Evolutionary conservation across 768 basidiomycete genomes (phyloP), one percentile per base, ranked within the genome.

Genomic region (Russula vinacea): DNA sequence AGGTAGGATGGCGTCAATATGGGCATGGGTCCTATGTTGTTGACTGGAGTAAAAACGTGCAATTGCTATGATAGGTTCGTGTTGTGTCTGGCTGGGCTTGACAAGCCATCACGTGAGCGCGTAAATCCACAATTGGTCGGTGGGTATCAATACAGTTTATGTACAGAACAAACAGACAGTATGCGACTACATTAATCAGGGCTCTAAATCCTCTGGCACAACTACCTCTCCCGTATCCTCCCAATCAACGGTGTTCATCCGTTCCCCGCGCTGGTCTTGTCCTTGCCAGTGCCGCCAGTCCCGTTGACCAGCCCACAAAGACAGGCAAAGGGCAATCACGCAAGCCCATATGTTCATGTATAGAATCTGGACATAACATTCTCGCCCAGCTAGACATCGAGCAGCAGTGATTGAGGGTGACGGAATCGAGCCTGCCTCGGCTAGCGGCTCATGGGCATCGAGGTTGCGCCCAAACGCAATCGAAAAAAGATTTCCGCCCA

Each of bases 401-500:
- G 56, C 56, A 22, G 44, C 51, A 22, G 35, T n/a, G 8, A 26
- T 44, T 17, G 60, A 32, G 7, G 47, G 66, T 26, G 14, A 17
- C 14, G 55, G 11, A 6, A 14, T 24, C 67, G 33, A 14, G 47
- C 13, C 13, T 32, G 44, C 32, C 37, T 45, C 47, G 32, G 60
- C 64, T 32, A 68, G 63, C 22, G 75, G 64, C 5, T 76, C 83
- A 68, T 95, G 90, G 4, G 86, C 79, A 68, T 96, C 94, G 35
- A 94, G 80, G 68, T 91, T 88, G 54, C 78, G 79, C 6, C 94
- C 94, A 69, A 94, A 95, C 50, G 86, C 77, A 57, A 95, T 68
- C n/a, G 91, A 92, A 73, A 93, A 90, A 1, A 94, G 52, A 75
- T 94, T 95, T 0, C 88, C 88, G 4, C 88, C 90, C 7, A 87